These are phyloP conservation scores for Diplotaxis tenuifolia DNA, from an alignment of 345 rosid species.

Conservation along the genomic window DNA sequence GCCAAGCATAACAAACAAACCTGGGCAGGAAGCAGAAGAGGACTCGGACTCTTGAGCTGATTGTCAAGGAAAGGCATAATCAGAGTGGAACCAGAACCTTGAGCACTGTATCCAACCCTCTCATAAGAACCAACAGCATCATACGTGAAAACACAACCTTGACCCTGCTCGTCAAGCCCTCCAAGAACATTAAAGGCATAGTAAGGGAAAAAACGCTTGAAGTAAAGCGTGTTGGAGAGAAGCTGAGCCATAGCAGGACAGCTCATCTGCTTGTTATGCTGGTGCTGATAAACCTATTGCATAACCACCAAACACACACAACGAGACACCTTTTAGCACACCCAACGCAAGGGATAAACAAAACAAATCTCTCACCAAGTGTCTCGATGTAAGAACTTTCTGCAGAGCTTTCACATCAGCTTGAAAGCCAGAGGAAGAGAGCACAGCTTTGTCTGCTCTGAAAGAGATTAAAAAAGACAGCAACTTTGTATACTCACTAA, in stretches of 20 bases:
- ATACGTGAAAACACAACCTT: constrained; percentile 91
- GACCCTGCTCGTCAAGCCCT: constrained; percentile 95
- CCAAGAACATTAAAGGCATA: constrained; percentile 92
- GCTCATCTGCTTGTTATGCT: constrained; percentile 97
- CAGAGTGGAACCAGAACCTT: constrained; percentile 89
- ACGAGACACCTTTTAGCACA: not conserved
- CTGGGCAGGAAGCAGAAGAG: constrained; percentile 82
- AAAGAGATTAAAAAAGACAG: not conserved
- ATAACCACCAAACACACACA: not conserved
- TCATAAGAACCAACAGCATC: constrained; percentile 99
- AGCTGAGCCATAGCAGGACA: constrained; percentile 96
- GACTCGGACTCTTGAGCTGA: constrained; percentile 95
- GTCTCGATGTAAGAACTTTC: constrained; percentile 76
- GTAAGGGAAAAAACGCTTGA: constrained; percentile 95
- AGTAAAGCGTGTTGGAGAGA: constrained; percentile 95
- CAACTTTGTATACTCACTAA: not conserved
- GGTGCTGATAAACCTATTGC: constrained; percentile 88
- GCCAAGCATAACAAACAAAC: constrained; percentile 30
- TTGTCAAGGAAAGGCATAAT: constrained; percentile 97
- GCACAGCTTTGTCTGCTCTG: constrained; percentile 80
- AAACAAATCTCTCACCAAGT: constrained; percentile 68
- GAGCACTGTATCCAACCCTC: constrained; percentile 94
- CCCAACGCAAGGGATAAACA: not conserved
- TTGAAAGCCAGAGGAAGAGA: constrained; percentile 97
- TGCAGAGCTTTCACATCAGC: constrained; percentile 96